Evolutionary conservation across 768 basidiomycete species (phyloP).

Genomic region (Pleurotus pulmonarius): DNA sequence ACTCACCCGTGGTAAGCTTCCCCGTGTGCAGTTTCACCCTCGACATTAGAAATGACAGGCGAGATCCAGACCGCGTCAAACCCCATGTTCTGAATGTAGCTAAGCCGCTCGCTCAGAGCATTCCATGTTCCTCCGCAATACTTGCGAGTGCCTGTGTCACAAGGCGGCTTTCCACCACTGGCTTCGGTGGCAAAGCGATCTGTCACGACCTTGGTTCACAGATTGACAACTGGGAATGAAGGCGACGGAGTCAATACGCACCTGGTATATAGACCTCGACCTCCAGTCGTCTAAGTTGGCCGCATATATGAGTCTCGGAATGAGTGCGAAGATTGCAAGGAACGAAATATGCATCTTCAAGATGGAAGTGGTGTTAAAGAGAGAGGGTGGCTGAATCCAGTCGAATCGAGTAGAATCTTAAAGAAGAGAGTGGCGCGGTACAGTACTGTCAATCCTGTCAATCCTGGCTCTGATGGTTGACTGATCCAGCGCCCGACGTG

Average conservation of each 20-base stretch:
- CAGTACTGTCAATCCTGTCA: too few species aligned
- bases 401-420: too few species aligned
- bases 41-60: slow-evolving; percentile 62
- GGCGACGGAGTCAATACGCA: background rate
- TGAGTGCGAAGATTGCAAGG: background rate
- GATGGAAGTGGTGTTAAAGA: background rate
- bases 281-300: slow-evolving; percentile 16
- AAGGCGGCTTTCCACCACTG: slow-evolving; percentile 38
- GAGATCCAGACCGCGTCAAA: slow-evolving; percentile 81
- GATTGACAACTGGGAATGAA: background rate
- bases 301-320: background rate
- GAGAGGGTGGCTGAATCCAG: background rate
- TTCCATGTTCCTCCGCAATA: slow-evolving; percentile 76
- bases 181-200: slow-evolving; percentile 66
- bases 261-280: slow-evolving; percentile 23
- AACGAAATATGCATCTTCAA: slow-evolving; percentile 5
- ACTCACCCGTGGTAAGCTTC: slow-evolving; percentile 75
- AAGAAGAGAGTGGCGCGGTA: too few species aligned
- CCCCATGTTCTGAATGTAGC: slow-evolving; percentile 72
- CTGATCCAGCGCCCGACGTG: too few species aligned
- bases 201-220: slow-evolving; percentile 42
- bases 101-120: slow-evolving; percentile 58
- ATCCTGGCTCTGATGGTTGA: too few species aligned
- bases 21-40: slow-evolving; percentile 57
- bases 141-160: slow-evolving; percentile 50